phyloP scores from a whole-genome alignment of 495 filamentous ascomycete genomes.

The Neurospora discreta region DNA sequence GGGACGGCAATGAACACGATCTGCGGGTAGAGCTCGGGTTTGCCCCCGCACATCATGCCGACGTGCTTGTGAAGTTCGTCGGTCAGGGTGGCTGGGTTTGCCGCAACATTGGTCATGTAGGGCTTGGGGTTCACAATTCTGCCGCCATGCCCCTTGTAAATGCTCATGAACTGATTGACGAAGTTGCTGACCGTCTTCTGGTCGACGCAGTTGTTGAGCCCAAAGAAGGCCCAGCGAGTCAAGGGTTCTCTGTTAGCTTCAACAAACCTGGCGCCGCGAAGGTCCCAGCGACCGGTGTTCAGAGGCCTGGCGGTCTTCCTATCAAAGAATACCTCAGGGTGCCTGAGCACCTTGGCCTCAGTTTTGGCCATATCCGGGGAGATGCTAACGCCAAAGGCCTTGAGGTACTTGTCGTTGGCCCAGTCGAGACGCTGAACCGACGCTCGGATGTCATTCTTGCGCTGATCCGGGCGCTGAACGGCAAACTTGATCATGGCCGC shows the following conservation, averaged over 20 bases:
- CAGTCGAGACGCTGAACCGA: constrained; percentile 59
- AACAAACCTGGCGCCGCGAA: constrained; percentile 68
- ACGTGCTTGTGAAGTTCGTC: neutral
- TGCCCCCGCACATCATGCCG: neutral
- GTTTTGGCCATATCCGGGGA: constrained; percentile 46
- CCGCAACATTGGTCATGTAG: neutral
- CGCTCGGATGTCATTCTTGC: constrained; percentile 47
- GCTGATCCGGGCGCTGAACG: constrained; percentile 48
- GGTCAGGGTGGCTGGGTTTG: neutral
- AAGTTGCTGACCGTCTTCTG: constrained; percentile 44
- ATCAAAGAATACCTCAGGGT: constrained; percentile 58
- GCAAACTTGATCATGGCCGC: constrained; percentile 82
- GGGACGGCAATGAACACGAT: constrained; percentile 64
- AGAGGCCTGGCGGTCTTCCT: constrained; percentile 39
- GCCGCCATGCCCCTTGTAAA: constrained; percentile 65
- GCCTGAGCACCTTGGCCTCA: constrained; percentile 58
- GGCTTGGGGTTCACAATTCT: constrained; percentile 33
- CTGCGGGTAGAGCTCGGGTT: constrained; percentile 31
- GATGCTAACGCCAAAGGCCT: constrained; percentile 58
- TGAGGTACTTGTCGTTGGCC: constrained; percentile 53
- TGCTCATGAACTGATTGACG: constrained; percentile 43
- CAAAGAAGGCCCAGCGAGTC: constrained; percentile 55
- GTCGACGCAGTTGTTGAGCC: constrained; percentile 16
- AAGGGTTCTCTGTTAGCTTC: constrained; percentile 46
- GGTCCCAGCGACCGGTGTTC: constrained; percentile 68